phyloP scores from a whole-genome alignment of 768 basidiomycete genomes.

The Tulasnella sp. region DNA sequence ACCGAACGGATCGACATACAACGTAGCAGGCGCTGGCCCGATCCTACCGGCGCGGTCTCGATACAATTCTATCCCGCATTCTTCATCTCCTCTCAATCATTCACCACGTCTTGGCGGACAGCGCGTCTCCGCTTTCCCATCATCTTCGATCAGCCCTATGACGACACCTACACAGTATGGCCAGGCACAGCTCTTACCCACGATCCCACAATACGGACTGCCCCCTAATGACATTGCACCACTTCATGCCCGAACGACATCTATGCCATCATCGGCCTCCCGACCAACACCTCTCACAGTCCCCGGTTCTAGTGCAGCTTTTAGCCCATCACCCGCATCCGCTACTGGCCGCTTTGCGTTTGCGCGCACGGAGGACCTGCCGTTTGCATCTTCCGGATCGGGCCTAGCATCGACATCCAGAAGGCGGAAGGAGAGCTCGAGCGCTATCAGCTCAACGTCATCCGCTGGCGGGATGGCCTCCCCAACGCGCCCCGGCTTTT shows the following conservation, averaged over 20 bases:
- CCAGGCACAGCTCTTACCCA: neutral
- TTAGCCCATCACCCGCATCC: neutral
- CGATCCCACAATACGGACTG: neutral
- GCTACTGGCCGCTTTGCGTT: slow-evolving; percentile 7
- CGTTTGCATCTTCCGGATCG: slow-evolving; percentile 4
- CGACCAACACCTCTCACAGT: neutral
- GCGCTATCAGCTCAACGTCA: slow-evolving; percentile 7
- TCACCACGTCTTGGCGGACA: neutral
- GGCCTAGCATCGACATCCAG: neutral
- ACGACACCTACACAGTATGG: slow-evolving; percentile 3
- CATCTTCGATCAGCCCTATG: neutral
- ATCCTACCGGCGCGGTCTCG: neutral
- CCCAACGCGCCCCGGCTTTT: neutral
- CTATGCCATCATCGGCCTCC: slow-evolving; percentile 1
- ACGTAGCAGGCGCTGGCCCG: neutral
- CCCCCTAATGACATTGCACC: neutral
- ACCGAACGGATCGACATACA: neutral
- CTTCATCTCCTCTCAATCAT: slow-evolving; percentile 2
- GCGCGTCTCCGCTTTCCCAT: neutral
- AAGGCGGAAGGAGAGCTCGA: slow-evolving; percentile 10
- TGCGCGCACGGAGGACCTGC: slow-evolving; percentile 7
- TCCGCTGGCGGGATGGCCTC: neutral
- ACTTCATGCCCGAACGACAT: slow-evolving; percentile 3
- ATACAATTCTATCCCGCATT: slow-evolving; percentile 10
- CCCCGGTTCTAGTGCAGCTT: neutral